Conservation (phyloP, 1,284 basidiomycete genomes). For the Farysia itapuensis region DNA sequence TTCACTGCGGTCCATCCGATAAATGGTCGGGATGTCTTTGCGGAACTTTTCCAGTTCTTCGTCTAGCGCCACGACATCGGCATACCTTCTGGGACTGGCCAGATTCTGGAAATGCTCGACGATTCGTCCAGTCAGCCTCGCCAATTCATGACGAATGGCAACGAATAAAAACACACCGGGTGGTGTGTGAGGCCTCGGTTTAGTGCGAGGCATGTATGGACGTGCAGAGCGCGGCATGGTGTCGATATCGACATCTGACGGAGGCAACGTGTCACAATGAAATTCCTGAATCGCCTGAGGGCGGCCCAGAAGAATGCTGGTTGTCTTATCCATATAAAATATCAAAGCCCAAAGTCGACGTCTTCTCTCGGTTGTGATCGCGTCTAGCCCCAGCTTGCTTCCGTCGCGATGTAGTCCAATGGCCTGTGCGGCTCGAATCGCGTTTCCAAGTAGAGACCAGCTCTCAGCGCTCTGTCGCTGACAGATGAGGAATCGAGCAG, state of each 20-base stretch:
- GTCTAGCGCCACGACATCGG: conserved; percentile 79
- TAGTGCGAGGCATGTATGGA: conserved; percentile 22
- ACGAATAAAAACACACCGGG: conserved; percentile 86
- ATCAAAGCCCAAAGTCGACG: conserved; percentile 90
- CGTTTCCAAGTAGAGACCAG: conserved; percentile 91
- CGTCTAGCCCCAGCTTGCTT: conserved; percentile 66
- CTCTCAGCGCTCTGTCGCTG: conserved; percentile 86
- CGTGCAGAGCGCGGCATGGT: conserved; percentile 59
- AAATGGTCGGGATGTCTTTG: conserved; percentile 75
- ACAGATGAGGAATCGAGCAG: conserved; percentile 86
- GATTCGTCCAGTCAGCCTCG: conserved; percentile 83
- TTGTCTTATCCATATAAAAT: conserved; percentile 88
- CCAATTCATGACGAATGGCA: conserved; percentile 80
- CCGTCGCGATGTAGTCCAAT: conserved; percentile 90
- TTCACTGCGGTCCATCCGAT: conserved; percentile 68
- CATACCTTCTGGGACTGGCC: conserved; percentile 73
- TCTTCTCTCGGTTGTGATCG: conserved; percentile 81
- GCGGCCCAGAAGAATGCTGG: conserved; percentile 79
- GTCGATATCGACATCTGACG: conserved; percentile 76
- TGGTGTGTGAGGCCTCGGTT: conserved; percentile 59
- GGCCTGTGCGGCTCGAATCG: conserved; percentile 88
- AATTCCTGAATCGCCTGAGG: conserved; percentile 77
- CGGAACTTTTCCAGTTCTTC: conserved; percentile 83
- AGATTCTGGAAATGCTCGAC: conserved; percentile 95
- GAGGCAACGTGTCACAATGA: conserved; percentile 76